phyloP scores from a whole-genome alignment of 1,284 basidiomycete species.

The Cerrena zonata region DNA sequence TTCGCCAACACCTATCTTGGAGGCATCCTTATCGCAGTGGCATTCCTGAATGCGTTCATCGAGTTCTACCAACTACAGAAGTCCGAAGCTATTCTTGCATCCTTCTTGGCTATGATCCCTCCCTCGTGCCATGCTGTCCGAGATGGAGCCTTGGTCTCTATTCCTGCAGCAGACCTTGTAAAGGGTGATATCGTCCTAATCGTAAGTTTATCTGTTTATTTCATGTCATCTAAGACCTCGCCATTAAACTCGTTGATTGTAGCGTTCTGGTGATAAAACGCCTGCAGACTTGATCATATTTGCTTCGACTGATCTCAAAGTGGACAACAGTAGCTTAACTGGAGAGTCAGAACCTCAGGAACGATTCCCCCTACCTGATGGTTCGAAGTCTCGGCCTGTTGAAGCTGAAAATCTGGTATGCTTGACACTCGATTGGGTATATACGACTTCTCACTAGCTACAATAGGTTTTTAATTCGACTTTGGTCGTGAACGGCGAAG shows the following conservation, averaged over 20 bases:
- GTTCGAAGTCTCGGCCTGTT: constrained; percentile 43
- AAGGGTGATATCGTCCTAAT: constrained; percentile 65
- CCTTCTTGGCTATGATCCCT: constrained; percentile 68
- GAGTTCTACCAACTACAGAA: constrained; percentile 70
- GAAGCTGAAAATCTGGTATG: constrained; percentile 61
- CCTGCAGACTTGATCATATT: constrained; percentile 62
- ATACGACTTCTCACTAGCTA: constrained; percentile 5
- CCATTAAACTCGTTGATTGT: background rate
- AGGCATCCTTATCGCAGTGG: constrained; percentile 62
- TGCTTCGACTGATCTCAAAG: constrained; percentile 54
- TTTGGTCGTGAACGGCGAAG: constrained; percentile 63
- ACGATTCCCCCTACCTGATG: constrained; percentile 41
- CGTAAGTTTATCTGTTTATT: constrained; percentile 29
- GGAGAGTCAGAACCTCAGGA: constrained; percentile 69
- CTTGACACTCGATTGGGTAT: background rate
- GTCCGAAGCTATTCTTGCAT: constrained; percentile 64
- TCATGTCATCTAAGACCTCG: background rate
- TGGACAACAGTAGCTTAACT: constrained; percentile 66
- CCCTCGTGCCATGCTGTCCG: constrained; percentile 62
- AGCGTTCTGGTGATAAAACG: constrained; percentile 66
- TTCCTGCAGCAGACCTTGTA: constrained; percentile 61
- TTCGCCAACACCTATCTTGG: constrained; percentile 65
- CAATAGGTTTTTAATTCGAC: constrained; percentile 61
- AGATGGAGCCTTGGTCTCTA: constrained; percentile 48
- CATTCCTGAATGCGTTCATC: constrained; percentile 64